Percentiles rank a stretch among this genome's conserved stretches.
Conservation (phyloP, 306 rosid species). For the Cucumis hystrix region DNA sequence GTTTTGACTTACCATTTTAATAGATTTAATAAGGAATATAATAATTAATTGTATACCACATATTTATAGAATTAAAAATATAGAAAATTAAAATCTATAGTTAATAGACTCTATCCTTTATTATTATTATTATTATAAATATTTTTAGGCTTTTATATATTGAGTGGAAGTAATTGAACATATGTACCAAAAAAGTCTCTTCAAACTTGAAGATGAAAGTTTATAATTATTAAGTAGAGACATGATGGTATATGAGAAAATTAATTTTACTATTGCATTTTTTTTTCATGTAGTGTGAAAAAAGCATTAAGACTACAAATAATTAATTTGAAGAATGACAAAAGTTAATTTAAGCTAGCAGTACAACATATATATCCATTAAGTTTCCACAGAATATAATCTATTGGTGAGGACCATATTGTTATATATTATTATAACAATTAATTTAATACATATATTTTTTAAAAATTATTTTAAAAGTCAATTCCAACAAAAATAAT, state of each 20-base stretch:
- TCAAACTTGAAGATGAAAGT: background rate
- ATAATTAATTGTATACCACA: no score
- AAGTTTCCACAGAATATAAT: background rate
- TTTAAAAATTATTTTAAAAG: no score
- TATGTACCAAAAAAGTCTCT: background rate
- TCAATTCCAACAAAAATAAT: no score
- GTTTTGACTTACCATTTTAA: no score
- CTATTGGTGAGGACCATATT: background rate
- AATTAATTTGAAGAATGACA: background rate
- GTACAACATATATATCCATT: background rate
- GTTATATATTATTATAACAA: background rate
- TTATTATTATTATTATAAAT: no score
- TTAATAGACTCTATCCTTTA: no score
- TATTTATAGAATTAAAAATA: no score
- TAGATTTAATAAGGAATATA: no score
- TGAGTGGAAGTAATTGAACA: background rate
- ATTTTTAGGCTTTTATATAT: background rate
- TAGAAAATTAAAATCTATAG: no score
- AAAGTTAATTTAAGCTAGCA: background rate
- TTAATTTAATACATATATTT: background rate
- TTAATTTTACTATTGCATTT: background rate
- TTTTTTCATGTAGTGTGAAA: background rate
- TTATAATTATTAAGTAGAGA: background rate
- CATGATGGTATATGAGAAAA: background rate
- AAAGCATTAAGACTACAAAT: background rate